Evolutionary conservation across 1,284 basidiomycete species (phyloP), one percentile per base, ranked within the genome.

Genomic region (Cutaneotrichosporon sp.): DNA sequence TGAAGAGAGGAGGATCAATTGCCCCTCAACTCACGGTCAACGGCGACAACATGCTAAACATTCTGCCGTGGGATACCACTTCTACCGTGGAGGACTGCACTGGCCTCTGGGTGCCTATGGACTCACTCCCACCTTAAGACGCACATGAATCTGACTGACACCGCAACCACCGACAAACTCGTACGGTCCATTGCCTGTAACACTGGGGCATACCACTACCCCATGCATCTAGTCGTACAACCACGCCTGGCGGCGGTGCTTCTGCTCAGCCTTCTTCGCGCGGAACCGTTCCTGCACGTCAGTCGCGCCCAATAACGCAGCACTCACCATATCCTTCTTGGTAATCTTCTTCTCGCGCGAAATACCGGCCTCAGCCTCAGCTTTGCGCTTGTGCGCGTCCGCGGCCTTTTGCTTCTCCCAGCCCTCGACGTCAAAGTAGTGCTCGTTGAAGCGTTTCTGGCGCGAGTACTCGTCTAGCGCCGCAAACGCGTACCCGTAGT

Each of bases 241-340:
- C 90, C 89, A 93, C 7, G 89, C 89, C 8, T 88, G 90, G 75
- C 88, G 88, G 43, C 88, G 84, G 8, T 85, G 80, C 76, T 90
- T 90, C 78, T 90, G 89, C 70, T 80, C 78, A 59, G 77, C 80
- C 73, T 90, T 90, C 78, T 90, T 86, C 68, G 88, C 86, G 70
- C 85, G 87, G 76, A 88, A 92, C 37, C 88, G 83, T 64, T 91
- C 88, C 89, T 92, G 72, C 22, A 62, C 14, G 51, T 59, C 50
- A 66, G 46, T 15, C 46, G 10, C 26, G 18, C 14, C 13, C 20
- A 10, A n/a, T 47, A 34, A 23, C 17, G 36, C 17, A 15, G 4
- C 10, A 79, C 86, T 60, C 63, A 91, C 90, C 80, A 93, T 75
- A 70, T 92, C 90, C 74, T 88, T 88, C 80, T 90, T 92, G 26